phyloP scores from a whole-genome alignment of 2,329 filamentous ascomycete species.

The Aureobasidium sp. region DNA sequence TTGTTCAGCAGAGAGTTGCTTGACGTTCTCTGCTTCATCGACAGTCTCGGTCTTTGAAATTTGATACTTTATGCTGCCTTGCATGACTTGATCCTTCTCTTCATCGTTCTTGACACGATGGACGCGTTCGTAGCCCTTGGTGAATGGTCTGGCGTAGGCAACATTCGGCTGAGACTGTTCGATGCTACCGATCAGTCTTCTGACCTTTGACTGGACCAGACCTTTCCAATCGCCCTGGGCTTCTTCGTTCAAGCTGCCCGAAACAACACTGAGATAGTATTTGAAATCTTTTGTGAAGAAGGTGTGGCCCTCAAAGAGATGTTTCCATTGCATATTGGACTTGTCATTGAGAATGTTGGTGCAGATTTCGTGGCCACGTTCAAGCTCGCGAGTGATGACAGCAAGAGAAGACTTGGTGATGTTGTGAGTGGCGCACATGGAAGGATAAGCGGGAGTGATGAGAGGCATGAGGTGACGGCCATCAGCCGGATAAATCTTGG shows the following conservation, averaged over 20 bases:
- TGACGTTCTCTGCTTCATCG: slow-evolving; percentile 44
- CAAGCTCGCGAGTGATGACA: slow-evolving; percentile 76
- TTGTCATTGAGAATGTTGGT: slow-evolving; percentile 61
- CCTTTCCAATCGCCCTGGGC: slow-evolving; percentile 83
- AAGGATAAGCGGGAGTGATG: slow-evolving; percentile 94
- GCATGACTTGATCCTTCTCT: slow-evolving; percentile 55
- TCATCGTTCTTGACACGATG: slow-evolving; percentile 61
- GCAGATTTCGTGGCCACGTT: slow-evolving; percentile 68
- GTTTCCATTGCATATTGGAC: slow-evolving; percentile 73
- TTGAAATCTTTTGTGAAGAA: slow-evolving; percentile 94
- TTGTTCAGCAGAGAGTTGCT: slow-evolving; percentile 42
- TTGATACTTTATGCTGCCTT: slow-evolving; percentile 56
- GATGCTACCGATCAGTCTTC: slow-evolving; percentile 73
- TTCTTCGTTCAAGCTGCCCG: slow-evolving; percentile 75
- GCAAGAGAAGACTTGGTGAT: slow-evolving; percentile 78
- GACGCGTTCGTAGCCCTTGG: slow-evolving; percentile 80
- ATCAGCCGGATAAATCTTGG: slow-evolving; percentile 74
- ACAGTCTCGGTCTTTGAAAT: slow-evolving; percentile 50
- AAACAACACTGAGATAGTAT: slow-evolving; percentile 86
- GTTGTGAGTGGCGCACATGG: slow-evolving; percentile 96
- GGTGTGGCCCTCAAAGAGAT: slow-evolving; percentile 79
- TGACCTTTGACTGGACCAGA: slow-evolving; percentile 86
- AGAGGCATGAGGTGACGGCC: slow-evolving; percentile 91
- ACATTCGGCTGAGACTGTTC: slow-evolving; percentile 71
- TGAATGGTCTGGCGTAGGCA: slow-evolving; percentile 80